Evolutionary conservation across 176 grass and related monocot genomes (phyloP).

Genomic region (Coix lacrymajobi): DNA sequence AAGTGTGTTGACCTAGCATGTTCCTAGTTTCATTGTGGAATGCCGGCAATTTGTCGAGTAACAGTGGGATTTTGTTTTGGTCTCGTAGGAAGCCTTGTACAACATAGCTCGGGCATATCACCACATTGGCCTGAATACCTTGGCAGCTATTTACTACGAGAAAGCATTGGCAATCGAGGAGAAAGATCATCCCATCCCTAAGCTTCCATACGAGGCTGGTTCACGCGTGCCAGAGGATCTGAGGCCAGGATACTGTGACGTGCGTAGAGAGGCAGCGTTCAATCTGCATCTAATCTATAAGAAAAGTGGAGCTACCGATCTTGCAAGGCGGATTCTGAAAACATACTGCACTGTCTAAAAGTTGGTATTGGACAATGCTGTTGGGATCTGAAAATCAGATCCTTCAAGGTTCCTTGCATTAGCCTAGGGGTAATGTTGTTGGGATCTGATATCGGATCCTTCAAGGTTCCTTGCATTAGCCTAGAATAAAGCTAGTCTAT

Average conservation of each 20-base stretch:
- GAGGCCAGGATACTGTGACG: constrained; percentile 65
- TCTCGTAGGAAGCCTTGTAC: constrained; percentile 76
- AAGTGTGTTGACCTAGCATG: not conserved
- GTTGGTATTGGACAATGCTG: not conserved
- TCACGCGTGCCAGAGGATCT: constrained; percentile 10
- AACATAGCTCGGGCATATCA: constrained; percentile 87
- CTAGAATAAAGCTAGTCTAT: not conserved
- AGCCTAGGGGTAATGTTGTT: not conserved
- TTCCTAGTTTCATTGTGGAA: not conserved
- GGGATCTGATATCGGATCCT: not conserved
- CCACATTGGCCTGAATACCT: constrained; percentile 77
- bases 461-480: not conserved
- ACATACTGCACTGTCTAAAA: constrained; percentile 70
- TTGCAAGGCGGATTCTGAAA: constrained; percentile 77
- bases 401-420: not conserved
- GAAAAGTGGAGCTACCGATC: constrained; percentile 82
- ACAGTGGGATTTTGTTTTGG: constrained; percentile 10
- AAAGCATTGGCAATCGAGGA: constrained; percentile 63
- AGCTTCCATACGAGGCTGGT: constrained; percentile 63
- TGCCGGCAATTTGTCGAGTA: not conserved
- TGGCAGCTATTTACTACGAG: constrained; percentile 78
- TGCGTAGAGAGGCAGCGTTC: constrained; percentile 76
- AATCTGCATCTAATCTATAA: constrained; percentile 97
- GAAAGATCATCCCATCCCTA: constrained; percentile 66
- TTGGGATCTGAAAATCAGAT: not conserved